Conservation (phyloP, 1,284 basidiomycete species). For the Ganoderma sp. region DNA sequence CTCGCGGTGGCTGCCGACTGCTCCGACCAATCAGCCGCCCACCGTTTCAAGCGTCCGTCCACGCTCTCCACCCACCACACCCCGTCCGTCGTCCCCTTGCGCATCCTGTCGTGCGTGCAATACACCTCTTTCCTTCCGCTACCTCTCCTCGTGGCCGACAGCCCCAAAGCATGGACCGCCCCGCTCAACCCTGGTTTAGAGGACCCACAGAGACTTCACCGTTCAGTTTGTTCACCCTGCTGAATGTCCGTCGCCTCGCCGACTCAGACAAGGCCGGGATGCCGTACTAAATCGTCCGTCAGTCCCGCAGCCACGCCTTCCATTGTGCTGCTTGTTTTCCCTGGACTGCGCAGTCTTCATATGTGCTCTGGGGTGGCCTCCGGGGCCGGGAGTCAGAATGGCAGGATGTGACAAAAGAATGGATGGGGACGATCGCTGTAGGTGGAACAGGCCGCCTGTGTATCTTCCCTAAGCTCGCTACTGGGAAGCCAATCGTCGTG, state of each 20-base stretch:
- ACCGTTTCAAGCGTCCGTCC: slow-evolving; percentile 23
- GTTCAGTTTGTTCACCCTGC: slow-evolving; percentile 44
- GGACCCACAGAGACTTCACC: slow-evolving; percentile 37
- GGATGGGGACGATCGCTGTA: slow-evolving; percentile 56
- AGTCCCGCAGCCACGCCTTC: slow-evolving; percentile 26
- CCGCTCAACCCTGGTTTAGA: slow-evolving; percentile 14
- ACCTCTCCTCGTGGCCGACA: neutral
- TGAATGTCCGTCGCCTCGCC: slow-evolving; percentile 38
- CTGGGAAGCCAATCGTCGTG: slow-evolving; percentile 25
- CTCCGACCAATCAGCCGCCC: slow-evolving; percentile 26
- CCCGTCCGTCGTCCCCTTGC: neutral
- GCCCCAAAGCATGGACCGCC: slow-evolving; percentile 1
- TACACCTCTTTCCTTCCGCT: neutral
- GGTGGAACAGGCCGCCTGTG: slow-evolving; percentile 49
- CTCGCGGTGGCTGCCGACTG: slow-evolving; percentile 21
- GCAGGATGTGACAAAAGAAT: slow-evolving; percentile 51
- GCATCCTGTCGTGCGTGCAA: neutral
- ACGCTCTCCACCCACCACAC: slow-evolving; percentile 3
- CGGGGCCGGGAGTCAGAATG: slow-evolving; percentile 47
- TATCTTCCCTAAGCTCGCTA: slow-evolving; percentile 43
- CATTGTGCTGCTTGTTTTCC: slow-evolving; percentile 58
- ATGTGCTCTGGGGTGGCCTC: slow-evolving; percentile 54
- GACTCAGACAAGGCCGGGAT: neutral
- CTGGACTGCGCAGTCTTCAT: slow-evolving; percentile 55
- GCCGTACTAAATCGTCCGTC: slow-evolving; percentile 14